Conservation (phyloP, 257 asterid species). For the Rubia yunnanensis region DNA sequence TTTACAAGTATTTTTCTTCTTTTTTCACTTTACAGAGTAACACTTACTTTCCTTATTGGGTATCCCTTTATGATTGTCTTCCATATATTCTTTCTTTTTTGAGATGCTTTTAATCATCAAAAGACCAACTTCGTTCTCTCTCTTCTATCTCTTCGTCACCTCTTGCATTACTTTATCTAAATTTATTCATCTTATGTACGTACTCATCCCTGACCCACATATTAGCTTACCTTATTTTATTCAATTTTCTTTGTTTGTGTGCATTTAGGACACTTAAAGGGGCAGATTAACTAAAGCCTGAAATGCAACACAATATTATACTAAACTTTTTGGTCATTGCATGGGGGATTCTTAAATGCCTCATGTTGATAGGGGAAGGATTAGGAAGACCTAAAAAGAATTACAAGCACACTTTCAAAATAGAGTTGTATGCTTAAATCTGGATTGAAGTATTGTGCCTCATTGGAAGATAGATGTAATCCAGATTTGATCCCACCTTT, state of each 20-base stretch:
- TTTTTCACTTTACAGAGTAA: not conserved
- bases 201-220: not conserved
- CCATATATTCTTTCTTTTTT: not conserved
- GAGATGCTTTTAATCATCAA: not conserved
- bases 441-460: no score
- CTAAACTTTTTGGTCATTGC: no score
- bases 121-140: not conserved
- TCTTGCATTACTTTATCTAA: not conserved
- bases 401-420: no score
- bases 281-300: not conserved
- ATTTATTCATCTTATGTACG: not conserved
- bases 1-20: not conserved
- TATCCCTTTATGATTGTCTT: not conserved
- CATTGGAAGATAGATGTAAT: no score
- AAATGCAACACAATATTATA: no score
- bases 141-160: not conserved
- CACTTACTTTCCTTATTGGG: not conserved
- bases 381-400: no score
- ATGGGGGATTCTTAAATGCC: no score
- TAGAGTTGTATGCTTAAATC: no score
- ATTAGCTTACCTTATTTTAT: no score
- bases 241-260: not conserved
- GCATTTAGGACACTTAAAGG: not conserved
- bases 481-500: no score
- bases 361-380: no score